Conservation (phyloP, 2,329 filamentous ascomycete genomes). For the Celoporthe dispersa region DNA sequence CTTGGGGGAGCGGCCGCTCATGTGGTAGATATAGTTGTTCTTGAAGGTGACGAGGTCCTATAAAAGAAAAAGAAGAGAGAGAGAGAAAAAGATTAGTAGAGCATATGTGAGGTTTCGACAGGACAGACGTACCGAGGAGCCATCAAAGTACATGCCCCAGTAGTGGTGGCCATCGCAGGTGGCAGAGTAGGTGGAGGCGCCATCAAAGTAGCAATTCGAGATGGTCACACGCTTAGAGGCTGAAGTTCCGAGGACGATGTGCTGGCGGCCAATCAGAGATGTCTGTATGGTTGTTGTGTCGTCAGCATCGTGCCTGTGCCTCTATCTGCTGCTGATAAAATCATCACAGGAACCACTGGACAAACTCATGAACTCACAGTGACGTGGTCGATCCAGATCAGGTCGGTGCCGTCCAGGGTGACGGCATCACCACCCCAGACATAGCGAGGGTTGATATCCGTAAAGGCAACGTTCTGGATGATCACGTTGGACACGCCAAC, state of each 20-base stretch:
- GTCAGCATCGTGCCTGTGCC: background rate
- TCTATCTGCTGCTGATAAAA: background rate
- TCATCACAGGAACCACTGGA: background rate
- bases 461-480: conserved; percentile 62
- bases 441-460: conserved; percentile 59
- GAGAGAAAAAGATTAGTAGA: background rate
- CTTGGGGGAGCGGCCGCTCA: conserved; percentile 62
- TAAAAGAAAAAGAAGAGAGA: background rate
- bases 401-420: conserved; percentile 48
- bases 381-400: conserved; percentile 30
- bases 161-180: conserved; percentile 64
- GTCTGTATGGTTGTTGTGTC: conserved; percentile 49
- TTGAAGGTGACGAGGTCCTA: conserved; percentile 61
- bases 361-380: conserved; percentile 10
- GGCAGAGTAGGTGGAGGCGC: conserved; percentile 57
- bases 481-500: conserved; percentile 59
- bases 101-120: background rate
- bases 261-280: conserved; percentile 62
- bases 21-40: conserved; percentile 65
- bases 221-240: conserved; percentile 57
- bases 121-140: conserved; percentile 40
- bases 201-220: conserved; percentile 64
- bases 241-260: conserved; percentile 37
- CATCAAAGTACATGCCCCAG: conserved; percentile 62
- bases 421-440: conserved; percentile 66